These are phyloP conservation scores for Pezicula neosporulosa DNA, from an alignment of 2,329 filamentous ascomycete species.

Conservation along the genomic window DNA sequence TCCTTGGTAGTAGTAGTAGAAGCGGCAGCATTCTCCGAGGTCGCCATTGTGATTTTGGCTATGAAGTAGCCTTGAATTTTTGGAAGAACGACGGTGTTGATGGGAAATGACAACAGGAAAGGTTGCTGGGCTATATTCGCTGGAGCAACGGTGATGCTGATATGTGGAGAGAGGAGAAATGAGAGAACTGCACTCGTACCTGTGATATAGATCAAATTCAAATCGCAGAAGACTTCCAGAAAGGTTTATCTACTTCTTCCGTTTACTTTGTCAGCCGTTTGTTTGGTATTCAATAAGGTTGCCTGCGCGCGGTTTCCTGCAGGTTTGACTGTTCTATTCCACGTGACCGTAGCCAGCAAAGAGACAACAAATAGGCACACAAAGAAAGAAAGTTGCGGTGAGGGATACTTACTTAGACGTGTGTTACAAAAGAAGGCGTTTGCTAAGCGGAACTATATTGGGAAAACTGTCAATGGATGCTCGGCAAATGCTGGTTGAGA, in stretches of 20 bases:
- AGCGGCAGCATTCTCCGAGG: neutral
- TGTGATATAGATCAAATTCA: too few relatives aligned
- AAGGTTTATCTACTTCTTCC: too few relatives aligned
- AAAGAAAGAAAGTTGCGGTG: conserved; percentile 2
- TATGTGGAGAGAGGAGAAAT: neutral
- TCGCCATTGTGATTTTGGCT: too few relatives aligned
- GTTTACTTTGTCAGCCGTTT: conserved; percentile 13
- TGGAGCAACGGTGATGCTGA: conserved; percentile 4
- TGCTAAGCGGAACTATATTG: too few relatives aligned
- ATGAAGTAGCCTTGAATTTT: too few relatives aligned
- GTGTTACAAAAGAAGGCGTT: neutral
- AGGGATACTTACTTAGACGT: neutral
- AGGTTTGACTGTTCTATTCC: conserved; percentile 14
- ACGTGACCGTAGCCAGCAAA: conserved; percentile 10
- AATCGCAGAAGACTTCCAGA: too few relatives aligned
- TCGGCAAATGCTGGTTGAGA: too few relatives aligned
- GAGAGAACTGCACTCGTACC: too few relatives aligned
- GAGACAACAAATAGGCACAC: conserved; percentile 1
- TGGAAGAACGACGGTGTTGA: too few relatives aligned
- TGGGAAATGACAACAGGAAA: neutral
- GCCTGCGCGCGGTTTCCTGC: conserved; percentile 13
- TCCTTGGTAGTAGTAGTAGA: neutral
- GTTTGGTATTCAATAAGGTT: conserved; percentile 16
- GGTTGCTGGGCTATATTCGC: conserved; percentile 15
- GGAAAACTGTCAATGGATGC: too few relatives aligned